Conservation (phyloP, 805 yeast genomes). For the Candida maris region DNA sequence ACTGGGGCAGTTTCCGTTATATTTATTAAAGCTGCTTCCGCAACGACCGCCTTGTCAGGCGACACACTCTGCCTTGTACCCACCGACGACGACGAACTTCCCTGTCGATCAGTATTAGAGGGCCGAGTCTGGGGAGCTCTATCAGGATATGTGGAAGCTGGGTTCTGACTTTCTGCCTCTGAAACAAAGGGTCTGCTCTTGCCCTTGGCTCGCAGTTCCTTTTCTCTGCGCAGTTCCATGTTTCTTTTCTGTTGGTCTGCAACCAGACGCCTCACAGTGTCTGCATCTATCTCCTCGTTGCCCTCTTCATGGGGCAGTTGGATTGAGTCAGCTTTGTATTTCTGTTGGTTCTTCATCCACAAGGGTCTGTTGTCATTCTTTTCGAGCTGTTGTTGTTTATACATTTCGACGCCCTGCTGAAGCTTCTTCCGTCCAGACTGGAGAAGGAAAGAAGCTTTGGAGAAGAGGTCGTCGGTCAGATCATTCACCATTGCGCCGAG, state of each 20-base stretch:
- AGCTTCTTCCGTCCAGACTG: conserved; percentile 58
- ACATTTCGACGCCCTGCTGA: conserved; percentile 58
- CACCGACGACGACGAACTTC: conserved; percentile 15
- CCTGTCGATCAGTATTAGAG: conserved; percentile 28
- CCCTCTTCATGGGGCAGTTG: conserved; percentile 37
- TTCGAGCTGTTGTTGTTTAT: conserved; percentile 37
- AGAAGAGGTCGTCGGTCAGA: conserved; percentile 51
- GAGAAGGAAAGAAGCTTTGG: conserved; percentile 57
- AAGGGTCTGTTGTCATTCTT: conserved; percentile 47
- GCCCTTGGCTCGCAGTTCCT: conserved; percentile 10
- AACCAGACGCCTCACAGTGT: conserved; percentile 38
- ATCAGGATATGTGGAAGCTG: conserved; percentile 3
- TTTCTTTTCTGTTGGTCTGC: conserved; percentile 39
- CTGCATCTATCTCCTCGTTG: conserved; percentile 42
- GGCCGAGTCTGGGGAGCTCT: conserved; percentile 13
- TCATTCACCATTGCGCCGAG: conserved; percentile 44
- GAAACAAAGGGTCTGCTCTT: conserved; percentile 3
- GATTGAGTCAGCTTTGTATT: conserved; percentile 40
- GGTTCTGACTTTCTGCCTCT: neutral
- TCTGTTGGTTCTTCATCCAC: conserved; percentile 67
- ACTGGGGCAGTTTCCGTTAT: conserved; percentile 26
- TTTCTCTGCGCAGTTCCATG: conserved; percentile 21
- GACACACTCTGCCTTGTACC: neutral
- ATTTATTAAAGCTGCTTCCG: conserved; percentile 28
- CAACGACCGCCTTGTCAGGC: conserved; percentile 1